phyloP scores from a whole-genome alignment of 257 asterid species.

The Solanum appendiculatum region DNA sequence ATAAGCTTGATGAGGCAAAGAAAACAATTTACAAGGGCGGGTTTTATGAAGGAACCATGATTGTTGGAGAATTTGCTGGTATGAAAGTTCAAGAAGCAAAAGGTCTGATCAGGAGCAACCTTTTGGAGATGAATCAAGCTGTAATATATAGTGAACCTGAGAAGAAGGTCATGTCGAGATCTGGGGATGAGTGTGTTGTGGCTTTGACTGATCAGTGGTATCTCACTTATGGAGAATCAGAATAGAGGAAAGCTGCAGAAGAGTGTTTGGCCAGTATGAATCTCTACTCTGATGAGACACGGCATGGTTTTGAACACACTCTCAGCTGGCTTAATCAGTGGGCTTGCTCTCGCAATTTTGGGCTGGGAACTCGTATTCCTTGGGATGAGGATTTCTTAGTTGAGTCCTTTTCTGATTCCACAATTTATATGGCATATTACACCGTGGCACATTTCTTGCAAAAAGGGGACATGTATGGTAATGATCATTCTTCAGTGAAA shows the following conservation, averaged over 20 bases:
- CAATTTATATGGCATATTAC: slow-evolving; percentile 90
- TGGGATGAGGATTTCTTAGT: slow-evolving; percentile 91
- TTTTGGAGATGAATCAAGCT: slow-evolving; percentile 59
- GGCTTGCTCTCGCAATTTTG: slow-evolving; percentile 93
- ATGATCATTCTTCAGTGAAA: slow-evolving; percentile 43
- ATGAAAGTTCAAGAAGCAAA: slow-evolving; percentile 85
- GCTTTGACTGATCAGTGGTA: slow-evolving; percentile 99
- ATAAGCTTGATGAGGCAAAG: slow-evolving; percentile 94
- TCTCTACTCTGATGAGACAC: slow-evolving; percentile 74
- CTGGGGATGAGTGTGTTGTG: slow-evolving; percentile 97
- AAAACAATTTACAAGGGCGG: slow-evolving; percentile 86
- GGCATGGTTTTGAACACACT: slow-evolving; percentile 87
- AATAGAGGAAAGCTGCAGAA: slow-evolving; percentile 76
- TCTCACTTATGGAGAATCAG: slow-evolving; percentile 70
- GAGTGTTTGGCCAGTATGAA: slow-evolving; percentile 80
- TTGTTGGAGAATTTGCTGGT: slow-evolving; percentile 71
- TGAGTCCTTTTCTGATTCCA: slow-evolving; percentile 88
- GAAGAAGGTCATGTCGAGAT: slow-evolving; percentile 90
- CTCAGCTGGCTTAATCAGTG: slow-evolving; percentile 95
- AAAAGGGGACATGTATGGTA: slow-evolving; percentile 73
- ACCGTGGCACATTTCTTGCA: slow-evolving; percentile 79
- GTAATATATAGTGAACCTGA: slow-evolving; percentile 89
- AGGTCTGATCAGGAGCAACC: slow-evolving; percentile 52
- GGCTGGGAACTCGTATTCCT: slow-evolving; percentile 92
- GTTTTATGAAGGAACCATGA: slow-evolving; percentile 85